Evolutionary conservation across 2,329 filamentous ascomycete genomes (phyloP), one percentile per base, ranked within the genome.

Genomic region (Didymella lethalis): DNA sequence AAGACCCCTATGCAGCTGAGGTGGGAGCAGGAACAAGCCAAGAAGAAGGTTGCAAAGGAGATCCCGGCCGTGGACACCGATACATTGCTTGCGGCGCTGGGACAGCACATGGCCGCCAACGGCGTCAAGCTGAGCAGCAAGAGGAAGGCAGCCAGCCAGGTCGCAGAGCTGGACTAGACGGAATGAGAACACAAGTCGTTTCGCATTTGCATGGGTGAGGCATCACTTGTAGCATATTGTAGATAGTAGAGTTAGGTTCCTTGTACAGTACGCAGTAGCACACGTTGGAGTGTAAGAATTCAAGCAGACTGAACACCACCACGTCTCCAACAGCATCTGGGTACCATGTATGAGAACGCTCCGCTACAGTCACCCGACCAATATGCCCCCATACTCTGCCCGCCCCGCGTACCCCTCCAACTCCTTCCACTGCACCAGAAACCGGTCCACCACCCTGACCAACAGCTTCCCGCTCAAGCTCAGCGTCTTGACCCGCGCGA

Each of bases 381-480:
- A 56, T n/a, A 81, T 71, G 2, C 81, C 81, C 54, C 70, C 67
- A 65, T 73, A 82, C 71, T 83, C 80, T 7, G 74, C 79, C 58
- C 76, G 65, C 2, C 76, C 77, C 2, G 68, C 71, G 25, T 44
- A 63, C 28, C 70, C 73, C 1, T 85, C 86, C 41, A 95, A 80
- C 54, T 81, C 78, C 58, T 86, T 83, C 83, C 94, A 95, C 81
- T 97, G 93, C 55, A 96, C 92, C 51, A 96, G 76, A 70, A 96
- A 91, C 48, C 88, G 80, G 77, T 96, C 91, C 47, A 90, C 90
- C 40, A 96, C 78, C 45, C 82, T 79, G 2, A 89, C 78, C 57
- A 99, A 81, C 36, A 98, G 79, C 73, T 86, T 89, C 0, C 94
- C 95, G 36, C 92, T 96, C 59, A 97, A 76, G 79, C 94, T 98